A percentile compares a stretch with the other conserved stretches of the same genome.
phyloP scores from a whole-genome alignment of 345 rosid genomes.

The Crucihimalaya himalaica region DNA sequence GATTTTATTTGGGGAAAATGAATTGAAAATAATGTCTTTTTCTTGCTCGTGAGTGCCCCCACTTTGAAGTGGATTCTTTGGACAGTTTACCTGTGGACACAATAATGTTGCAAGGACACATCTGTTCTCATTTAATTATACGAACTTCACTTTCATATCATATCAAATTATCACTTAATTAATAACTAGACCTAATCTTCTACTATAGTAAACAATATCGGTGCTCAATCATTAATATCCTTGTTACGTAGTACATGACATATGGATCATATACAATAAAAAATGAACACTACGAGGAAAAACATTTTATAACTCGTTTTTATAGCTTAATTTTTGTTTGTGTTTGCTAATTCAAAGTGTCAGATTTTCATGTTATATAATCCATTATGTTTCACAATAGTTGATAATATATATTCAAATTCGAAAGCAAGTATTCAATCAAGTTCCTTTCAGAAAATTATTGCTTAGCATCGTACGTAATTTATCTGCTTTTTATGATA shows the following conservation, averaged over 20 bases:
- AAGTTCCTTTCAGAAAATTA: neutral
- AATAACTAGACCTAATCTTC: conserved; percentile 35
- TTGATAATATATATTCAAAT: neutral
- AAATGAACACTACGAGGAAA: conserved; percentile 16
- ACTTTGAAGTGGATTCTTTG: conserved; percentile 47
- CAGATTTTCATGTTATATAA: conserved; percentile 9
- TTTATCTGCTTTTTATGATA: neutral
- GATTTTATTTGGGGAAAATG: conserved; percentile 30
- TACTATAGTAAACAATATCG: conserved; percentile 24
- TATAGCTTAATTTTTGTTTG: neutral
- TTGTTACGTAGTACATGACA: conserved; percentile 39
- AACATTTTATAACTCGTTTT: neutral
- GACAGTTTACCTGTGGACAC: conserved; percentile 47
- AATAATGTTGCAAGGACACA: conserved; percentile 42
- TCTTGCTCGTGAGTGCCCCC: conserved; percentile 44
- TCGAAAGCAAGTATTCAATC: neutral
- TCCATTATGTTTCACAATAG: neutral
- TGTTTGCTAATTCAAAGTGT: neutral
- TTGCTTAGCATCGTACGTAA: neutral
- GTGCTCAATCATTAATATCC: conserved; percentile 39
- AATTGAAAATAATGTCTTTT: conserved; percentile 34
- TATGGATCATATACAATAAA: conserved; percentile 12
- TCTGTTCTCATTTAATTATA: conserved; percentile 36
- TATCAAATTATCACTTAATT: conserved; percentile 34
- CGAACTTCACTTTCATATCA: conserved; percentile 38